Evolutionary conservation across 352 stramenopile species (phyloP).

Genomic region (Nothophytophthora sp.): DNA sequence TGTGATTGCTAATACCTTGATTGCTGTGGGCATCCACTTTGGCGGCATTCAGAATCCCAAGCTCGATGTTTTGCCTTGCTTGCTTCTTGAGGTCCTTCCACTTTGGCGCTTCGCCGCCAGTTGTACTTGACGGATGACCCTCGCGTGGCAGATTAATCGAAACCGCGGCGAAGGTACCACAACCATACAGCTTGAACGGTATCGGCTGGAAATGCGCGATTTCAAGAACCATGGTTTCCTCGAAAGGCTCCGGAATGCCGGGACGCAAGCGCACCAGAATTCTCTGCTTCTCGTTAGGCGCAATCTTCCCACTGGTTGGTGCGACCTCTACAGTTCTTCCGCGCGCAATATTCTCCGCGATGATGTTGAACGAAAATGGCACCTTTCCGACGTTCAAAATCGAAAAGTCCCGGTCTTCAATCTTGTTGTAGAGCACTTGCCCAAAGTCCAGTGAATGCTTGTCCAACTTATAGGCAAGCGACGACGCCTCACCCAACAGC

Average conservation of each 20-base stretch:
- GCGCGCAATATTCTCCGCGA: slow-evolving; percentile 35
- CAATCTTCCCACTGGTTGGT: slow-evolving; percentile 83
- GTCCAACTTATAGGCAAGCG: slow-evolving; percentile 92
- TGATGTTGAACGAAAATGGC: slow-evolving; percentile 84
- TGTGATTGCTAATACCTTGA: slow-evolving; percentile 7
- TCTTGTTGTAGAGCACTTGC: slow-evolving; percentile 91
- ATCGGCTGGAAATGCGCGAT: slow-evolving; percentile 95
- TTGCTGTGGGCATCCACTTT: slow-evolving; percentile 14
- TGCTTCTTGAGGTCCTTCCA: slow-evolving; percentile 77
- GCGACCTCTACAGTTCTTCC: slow-evolving; percentile 71
- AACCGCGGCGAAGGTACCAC: slow-evolving; percentile 92
- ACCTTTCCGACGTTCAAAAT: slow-evolving; percentile 95
- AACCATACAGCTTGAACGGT: slow-evolving; percentile 86
- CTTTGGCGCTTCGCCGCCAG: slow-evolving; percentile 59
- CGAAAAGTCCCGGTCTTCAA: slow-evolving; percentile 90
- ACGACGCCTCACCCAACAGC: slow-evolving; percentile 90
- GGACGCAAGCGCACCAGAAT: slow-evolving; percentile 88
- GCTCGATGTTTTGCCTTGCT: slow-evolving; percentile 45
- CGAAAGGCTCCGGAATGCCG: slow-evolving; percentile 85
- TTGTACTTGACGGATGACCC: slow-evolving; percentile 50
- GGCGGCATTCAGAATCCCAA: slow-evolving; percentile 16
- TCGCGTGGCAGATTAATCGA: slow-evolving; percentile 88
- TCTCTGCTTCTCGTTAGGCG: slow-evolving; percentile 88
- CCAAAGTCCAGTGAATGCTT: slow-evolving; percentile 93
- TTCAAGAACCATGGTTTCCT: slow-evolving; percentile 91